Evolutionary conservation across 2,329 filamentous ascomycete species (phyloP).

Genomic region (Ramularia endophylla): DNA sequence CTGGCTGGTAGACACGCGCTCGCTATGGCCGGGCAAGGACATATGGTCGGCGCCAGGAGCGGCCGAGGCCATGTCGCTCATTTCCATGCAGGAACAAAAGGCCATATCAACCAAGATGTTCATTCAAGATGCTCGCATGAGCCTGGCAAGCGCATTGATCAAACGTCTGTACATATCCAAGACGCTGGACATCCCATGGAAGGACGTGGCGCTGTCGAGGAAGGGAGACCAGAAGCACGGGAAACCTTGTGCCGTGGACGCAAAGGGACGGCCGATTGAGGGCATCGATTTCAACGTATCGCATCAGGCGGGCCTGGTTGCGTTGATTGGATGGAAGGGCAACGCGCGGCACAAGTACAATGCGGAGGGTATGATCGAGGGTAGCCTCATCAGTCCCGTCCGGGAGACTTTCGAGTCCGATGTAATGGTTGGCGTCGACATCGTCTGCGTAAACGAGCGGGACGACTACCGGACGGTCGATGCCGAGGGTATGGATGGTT

Average conservation of each 20-base stretch:
- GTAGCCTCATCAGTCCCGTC: slow-evolving; percentile 18
- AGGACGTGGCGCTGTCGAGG: slow-evolving; percentile 50
- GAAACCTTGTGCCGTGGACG: slow-evolving; percentile 45
- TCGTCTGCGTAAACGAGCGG: slow-evolving; percentile 70
- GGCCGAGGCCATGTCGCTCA: slow-evolving; percentile 36
- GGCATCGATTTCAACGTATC: slow-evolving; percentile 67
- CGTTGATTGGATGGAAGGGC: slow-evolving; percentile 51
- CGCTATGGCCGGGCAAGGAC: slow-evolving; percentile 41
- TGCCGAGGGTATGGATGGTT: slow-evolving; percentile 57
- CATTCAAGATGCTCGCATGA: slow-evolving; percentile 63
- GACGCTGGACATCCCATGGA: slow-evolving; percentile 56
- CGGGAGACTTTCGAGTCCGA: slow-evolving; percentile 21
- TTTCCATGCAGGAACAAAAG: slow-evolving; percentile 50
- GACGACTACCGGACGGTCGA: slow-evolving; percentile 56
- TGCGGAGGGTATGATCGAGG: slow-evolving; percentile 23
- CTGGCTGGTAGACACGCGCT: slow-evolving; percentile 46
- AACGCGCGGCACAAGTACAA: slow-evolving; percentile 22
- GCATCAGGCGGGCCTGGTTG: slow-evolving; percentile 71
- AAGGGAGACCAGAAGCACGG: slow-evolving; percentile 47
- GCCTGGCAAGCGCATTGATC: slow-evolving; percentile 64
- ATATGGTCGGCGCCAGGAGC: slow-evolving; percentile 40
- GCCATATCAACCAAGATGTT: slow-evolving; percentile 50
- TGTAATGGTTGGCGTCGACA: slow-evolving; percentile 61
- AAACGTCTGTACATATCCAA: slow-evolving; percentile 65
- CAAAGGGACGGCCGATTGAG: slow-evolving; percentile 34